phyloP scores from a whole-genome alignment of 83 land plant species.

The Diphasiastrum complanatum region DNA sequence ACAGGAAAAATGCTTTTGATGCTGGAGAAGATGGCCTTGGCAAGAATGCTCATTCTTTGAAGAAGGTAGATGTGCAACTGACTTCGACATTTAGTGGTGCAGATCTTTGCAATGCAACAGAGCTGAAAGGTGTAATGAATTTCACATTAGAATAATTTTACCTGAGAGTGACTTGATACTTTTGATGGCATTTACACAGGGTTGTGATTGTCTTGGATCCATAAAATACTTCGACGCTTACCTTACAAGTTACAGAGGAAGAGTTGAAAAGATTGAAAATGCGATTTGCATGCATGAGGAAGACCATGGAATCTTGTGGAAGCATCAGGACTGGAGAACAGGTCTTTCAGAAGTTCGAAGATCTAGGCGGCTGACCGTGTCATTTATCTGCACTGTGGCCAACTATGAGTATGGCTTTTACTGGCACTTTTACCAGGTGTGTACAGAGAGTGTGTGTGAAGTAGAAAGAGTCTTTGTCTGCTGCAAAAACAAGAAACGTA shows the following conservation, averaged over 20 bases:
- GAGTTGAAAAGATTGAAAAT: constrained; percentile 93
- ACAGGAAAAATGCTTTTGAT: constrained; percentile 98
- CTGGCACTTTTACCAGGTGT: constrained; percentile 99
- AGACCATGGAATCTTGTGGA: constrained; percentile 95
- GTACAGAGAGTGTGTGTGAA: no score
- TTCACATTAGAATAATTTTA: neutral
- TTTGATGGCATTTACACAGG: constrained; percentile 44
- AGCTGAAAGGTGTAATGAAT: neutral
- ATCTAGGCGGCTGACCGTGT: constrained; percentile 79
- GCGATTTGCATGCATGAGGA: constrained; percentile 98
- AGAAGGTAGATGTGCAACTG: constrained; percentile 43
- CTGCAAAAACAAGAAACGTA: no score
- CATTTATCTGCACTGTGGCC: constrained; percentile 94
- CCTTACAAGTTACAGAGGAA: constrained; percentile 86
- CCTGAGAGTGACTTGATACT: neutral
- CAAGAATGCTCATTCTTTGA: constrained; percentile 94
- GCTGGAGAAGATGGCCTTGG: constrained; percentile 99
- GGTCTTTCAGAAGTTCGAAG: constrained; percentile 89
- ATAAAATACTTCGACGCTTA: constrained; percentile 97
- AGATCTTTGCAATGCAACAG: neutral
- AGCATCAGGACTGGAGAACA: constrained; percentile 98
- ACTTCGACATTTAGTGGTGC: neutral
- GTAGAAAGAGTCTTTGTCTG: no score
- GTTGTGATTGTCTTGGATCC: constrained; percentile 92
- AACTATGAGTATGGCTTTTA: constrained; percentile 97